phyloP scores from a whole-genome alignment of 805 yeast genomes.

The Nakazawaea peltata region DNA sequence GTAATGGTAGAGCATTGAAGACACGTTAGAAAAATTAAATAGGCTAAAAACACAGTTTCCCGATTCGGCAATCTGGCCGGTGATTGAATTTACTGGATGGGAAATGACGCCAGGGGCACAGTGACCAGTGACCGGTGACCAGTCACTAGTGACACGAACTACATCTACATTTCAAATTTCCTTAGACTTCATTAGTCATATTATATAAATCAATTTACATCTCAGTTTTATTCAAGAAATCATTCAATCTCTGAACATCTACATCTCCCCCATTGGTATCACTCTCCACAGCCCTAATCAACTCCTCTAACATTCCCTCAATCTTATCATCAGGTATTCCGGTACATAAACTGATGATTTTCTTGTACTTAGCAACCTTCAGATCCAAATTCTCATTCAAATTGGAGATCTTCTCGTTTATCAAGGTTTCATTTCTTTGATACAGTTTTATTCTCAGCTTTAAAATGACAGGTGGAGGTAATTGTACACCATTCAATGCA shows the following conservation, averaged over 20 bases:
- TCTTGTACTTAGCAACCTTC: constrained; percentile 70
- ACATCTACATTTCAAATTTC: too few relatives aligned
- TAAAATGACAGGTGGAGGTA: constrained; percentile 45
- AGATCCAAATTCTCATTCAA: constrained; percentile 47
- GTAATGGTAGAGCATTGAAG: too few relatives aligned
- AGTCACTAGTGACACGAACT: too few relatives aligned
- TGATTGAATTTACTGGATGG: too few relatives aligned
- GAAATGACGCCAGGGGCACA: too few relatives aligned
- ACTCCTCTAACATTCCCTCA: constrained; percentile 72
- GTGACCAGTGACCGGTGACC: too few relatives aligned
- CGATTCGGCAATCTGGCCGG: too few relatives aligned
- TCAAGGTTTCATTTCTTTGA: constrained; percentile 47
- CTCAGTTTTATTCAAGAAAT: constrained; percentile 44
- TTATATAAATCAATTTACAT: neutral
- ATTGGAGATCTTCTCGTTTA: constrained; percentile 31
- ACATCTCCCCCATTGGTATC: constrained; percentile 53
- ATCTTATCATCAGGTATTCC: constrained; percentile 79
- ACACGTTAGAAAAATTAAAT: too few relatives aligned
- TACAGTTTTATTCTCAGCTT: constrained; percentile 81
- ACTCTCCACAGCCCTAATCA: constrained; percentile 86
- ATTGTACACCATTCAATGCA: constrained; percentile 2
- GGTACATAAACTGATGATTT: constrained; percentile 84
- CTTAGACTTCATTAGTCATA: too few relatives aligned
- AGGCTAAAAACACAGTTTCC: too few relatives aligned
- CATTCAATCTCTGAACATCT: constrained; percentile 47